Conservation (phyloP, 1,139 yeast species). For the Pneumocystis sp. region DNA sequence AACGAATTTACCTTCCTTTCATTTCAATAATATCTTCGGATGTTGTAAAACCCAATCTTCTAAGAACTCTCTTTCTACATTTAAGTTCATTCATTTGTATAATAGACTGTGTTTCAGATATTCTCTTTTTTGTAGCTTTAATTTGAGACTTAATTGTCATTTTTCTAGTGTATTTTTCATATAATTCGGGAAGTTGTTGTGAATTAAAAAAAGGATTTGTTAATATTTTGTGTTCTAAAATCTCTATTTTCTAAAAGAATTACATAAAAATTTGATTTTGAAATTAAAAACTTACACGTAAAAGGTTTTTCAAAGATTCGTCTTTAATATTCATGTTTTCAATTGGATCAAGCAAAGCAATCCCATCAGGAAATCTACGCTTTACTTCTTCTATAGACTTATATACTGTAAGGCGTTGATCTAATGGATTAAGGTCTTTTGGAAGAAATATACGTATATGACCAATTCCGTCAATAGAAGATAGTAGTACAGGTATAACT, state of each 20-base stretch:
- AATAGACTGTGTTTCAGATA: slow-evolving; percentile 73
- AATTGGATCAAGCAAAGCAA: slow-evolving; percentile 79
- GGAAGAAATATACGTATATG: slow-evolving; percentile 73
- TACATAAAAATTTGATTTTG: not conserved
- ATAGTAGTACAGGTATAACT: slow-evolving; percentile 69
- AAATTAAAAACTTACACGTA: slow-evolving; percentile 19
- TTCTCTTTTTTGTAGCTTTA: slow-evolving; percentile 45
- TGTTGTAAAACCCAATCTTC: slow-evolving; percentile 74
- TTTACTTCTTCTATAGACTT: slow-evolving; percentile 69
- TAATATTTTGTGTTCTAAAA: slow-evolving; percentile 55
- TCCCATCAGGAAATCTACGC: slow-evolving; percentile 74
- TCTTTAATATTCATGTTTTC: slow-evolving; percentile 84
- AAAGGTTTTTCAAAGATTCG: slow-evolving; percentile 51
- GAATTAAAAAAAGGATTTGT: slow-evolving; percentile 60
- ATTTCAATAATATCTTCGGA: slow-evolving; percentile 64
- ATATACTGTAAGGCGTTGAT: slow-evolving; percentile 57
- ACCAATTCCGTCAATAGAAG: slow-evolving; percentile 59
- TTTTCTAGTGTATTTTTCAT: slow-evolving; percentile 50
- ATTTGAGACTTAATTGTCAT: slow-evolving; percentile 48
- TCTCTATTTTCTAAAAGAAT: slow-evolving; percentile 49
- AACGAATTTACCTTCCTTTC: slow-evolving; percentile 41
- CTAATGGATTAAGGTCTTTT: slow-evolving; percentile 53
- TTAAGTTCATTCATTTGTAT: slow-evolving; percentile 87
- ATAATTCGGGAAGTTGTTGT: slow-evolving; percentile 43
- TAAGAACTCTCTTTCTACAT: slow-evolving; percentile 78